These are phyloP conservation scores for Linum tenue DNA, from an alignment of 345 rosid genomes.

Conservation along the genomic window DNA sequence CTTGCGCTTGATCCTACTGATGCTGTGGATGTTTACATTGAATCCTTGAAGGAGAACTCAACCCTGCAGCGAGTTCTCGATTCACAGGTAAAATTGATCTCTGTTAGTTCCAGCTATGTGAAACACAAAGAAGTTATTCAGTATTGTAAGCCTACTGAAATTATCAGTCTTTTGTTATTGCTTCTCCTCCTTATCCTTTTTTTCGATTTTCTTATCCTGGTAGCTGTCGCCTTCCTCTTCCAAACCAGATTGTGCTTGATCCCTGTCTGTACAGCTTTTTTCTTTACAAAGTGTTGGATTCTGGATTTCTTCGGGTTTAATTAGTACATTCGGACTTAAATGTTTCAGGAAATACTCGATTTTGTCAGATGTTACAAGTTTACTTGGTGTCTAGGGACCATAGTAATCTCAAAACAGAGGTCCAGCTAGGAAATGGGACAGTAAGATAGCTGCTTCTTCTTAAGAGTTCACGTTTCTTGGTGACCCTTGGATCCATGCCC, in stretches of 20 bases:
- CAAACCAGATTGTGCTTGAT: too few species aligned
- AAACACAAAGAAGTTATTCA: too few species aligned
- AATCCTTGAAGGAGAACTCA: conserved; percentile 57
- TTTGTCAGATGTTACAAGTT: conserved; percentile 39
- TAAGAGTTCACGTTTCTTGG: too few species aligned
- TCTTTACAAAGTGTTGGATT: background rate
- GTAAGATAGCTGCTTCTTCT: background rate
- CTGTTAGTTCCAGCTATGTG: too few species aligned
- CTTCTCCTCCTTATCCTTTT: too few species aligned
- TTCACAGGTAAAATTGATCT: conserved; percentile 49
- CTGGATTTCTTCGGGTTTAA: background rate
- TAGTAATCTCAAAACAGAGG: conserved; percentile 54
- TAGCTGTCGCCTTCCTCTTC: too few species aligned
- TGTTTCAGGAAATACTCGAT: conserved; percentile 47
- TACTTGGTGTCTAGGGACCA: conserved; percentile 73
- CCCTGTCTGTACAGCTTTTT: too few species aligned
- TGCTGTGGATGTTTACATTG: conserved; percentile 78
- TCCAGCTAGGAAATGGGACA: conserved; percentile 56
- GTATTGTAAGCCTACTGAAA: too few species aligned
- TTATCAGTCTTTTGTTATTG: too few species aligned
- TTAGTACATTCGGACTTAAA: background rate
- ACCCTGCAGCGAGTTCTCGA: conserved; percentile 41
- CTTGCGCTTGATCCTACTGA: conserved; percentile 85
- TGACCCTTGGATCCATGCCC: background rate
- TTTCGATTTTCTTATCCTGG: too few species aligned